Evolutionary conservation across 176 grass and related monocot species (phyloP).

Genomic region (Tillandsia fasciculata): DNA sequence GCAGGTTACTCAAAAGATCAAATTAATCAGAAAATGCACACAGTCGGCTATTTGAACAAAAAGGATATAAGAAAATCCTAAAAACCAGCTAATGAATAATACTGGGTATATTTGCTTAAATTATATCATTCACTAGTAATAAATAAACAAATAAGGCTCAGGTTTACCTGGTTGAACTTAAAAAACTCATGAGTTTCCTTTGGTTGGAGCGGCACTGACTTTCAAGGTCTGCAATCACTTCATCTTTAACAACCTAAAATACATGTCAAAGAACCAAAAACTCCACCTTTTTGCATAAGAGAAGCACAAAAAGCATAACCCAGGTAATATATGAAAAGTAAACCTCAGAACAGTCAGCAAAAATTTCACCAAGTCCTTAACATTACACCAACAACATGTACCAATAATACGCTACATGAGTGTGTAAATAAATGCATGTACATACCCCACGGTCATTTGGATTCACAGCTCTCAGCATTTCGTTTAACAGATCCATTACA

Average conservation of each 20-base stretch:
- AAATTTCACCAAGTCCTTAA: not conserved
- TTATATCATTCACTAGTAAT: not conserved
- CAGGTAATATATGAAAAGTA: not conserved
- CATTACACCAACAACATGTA: not conserved
- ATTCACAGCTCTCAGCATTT: conserved; percentile 72
- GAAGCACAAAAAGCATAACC: too few species aligned
- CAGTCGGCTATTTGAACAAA: not conserved
- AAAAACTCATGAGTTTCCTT: conserved; percentile 45
- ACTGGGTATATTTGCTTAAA: too few species aligned
- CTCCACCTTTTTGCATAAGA: too few species aligned
- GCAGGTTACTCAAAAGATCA: not conserved
- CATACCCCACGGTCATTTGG: conserved; percentile 58
- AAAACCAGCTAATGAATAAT: too few species aligned
- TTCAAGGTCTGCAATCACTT: conserved; percentile 69
- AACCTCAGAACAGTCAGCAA: not conserved
- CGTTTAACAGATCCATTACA: conserved; percentile 50
- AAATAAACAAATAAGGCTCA: conserved; percentile 7
- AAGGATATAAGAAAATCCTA: not conserved
- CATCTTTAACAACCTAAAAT: conserved; percentile 63
- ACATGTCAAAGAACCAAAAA: not conserved
- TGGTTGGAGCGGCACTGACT: conserved; percentile 53
- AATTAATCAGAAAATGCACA: not conserved
- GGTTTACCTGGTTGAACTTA: conserved; percentile 49
- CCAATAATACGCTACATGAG: too few species aligned
- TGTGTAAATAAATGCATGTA: not conserved